Conservation (phyloP, 2,329 filamentous ascomycete genomes). For the Didymella glomerata region DNA sequence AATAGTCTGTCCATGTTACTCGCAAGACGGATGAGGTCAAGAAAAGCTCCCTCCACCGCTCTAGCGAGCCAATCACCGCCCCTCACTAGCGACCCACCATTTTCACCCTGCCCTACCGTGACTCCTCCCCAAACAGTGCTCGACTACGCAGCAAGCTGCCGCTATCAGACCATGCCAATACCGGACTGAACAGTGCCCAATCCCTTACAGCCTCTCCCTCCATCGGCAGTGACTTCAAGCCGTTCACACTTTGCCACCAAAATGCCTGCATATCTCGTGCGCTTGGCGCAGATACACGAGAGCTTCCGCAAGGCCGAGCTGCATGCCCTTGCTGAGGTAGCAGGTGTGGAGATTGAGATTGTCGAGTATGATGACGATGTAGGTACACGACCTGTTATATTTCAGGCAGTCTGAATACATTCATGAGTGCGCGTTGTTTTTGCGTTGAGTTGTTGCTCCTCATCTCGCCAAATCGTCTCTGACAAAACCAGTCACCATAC, state of each 20-base stretch:
- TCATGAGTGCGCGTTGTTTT: not conserved
- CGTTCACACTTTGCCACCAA: not conserved
- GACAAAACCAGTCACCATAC: slow-evolving; percentile 75
- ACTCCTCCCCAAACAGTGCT: slow-evolving; percentile 5
- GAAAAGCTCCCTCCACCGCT: not conserved
- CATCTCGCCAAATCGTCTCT: not conserved
- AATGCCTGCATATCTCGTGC: slow-evolving; percentile 78
- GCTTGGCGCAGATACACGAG: slow-evolving; percentile 89
- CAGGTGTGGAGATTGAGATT: slow-evolving; percentile 73
- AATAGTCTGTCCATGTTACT: too few species aligned
- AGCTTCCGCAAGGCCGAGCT: slow-evolving; percentile 89
- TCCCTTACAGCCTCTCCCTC: not conserved
- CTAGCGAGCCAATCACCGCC: slow-evolving; percentile 18
- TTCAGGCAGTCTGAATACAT: not conserved
- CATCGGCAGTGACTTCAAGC: not conserved
- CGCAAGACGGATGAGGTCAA: slow-evolving; percentile 6
- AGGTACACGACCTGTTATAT: slow-evolving; percentile 49
- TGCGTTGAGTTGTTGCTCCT: not conserved
- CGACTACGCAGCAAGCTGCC: not conserved
- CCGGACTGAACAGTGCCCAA: slow-evolving; percentile 26
- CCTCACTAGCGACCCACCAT: slow-evolving; percentile 13
- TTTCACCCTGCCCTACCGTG: slow-evolving; percentile 11
- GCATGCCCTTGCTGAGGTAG: slow-evolving; percentile 76
- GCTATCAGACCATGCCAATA: slow-evolving; percentile 29
- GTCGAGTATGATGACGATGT: slow-evolving; percentile 79